A percentile compares a stretch with the other conserved stretches of the same genome.
Evolutionary conservation across 306 rosid species (phyloP).

Genomic region (Canavalia ensiformis): DNA sequence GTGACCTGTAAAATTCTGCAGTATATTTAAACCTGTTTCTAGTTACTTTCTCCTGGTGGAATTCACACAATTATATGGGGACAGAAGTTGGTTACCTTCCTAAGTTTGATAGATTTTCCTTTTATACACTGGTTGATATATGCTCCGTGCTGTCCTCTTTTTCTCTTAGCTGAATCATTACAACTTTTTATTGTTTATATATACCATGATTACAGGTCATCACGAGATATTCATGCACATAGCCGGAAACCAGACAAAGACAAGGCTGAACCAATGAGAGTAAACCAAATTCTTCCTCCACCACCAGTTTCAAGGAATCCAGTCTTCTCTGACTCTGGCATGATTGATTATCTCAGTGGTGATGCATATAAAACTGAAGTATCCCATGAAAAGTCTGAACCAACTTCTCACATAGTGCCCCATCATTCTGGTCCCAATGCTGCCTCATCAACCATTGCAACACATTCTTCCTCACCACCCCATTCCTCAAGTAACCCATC

Average conservation of each 20-base stretch:
- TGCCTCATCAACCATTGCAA: conserved; percentile 48
- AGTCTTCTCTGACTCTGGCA: conserved; percentile 60
- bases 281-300: conserved; percentile 76
- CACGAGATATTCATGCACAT: conserved; percentile 64
- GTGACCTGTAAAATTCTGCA: conserved; percentile 43
- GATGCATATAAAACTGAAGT: conserved; percentile 77
- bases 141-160: background rate
- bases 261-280: conserved; percentile 55
- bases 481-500: conserved; percentile 52
- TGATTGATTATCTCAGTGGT: conserved; percentile 92
- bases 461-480: conserved; percentile 56
- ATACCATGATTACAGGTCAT: conserved; percentile 63
- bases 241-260: conserved; percentile 67
- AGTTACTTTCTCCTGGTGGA: background rate
- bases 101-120: background rate
- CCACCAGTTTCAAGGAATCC: conserved; percentile 85
- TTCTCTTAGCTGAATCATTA: background rate
- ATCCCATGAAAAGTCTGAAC: conserved; percentile 53
- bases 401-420: conserved; percentile 56
- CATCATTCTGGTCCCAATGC: conserved; percentile 58
- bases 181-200: background rate
- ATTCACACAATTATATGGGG: background rate
- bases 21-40: background rate
- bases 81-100: background rate
- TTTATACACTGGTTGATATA: background rate